Evolutionary conservation across 805 yeast genomes (phyloP), one percentile per base, ranked within the genome.

Genomic region (Schwanniomyces sp.): DNA sequence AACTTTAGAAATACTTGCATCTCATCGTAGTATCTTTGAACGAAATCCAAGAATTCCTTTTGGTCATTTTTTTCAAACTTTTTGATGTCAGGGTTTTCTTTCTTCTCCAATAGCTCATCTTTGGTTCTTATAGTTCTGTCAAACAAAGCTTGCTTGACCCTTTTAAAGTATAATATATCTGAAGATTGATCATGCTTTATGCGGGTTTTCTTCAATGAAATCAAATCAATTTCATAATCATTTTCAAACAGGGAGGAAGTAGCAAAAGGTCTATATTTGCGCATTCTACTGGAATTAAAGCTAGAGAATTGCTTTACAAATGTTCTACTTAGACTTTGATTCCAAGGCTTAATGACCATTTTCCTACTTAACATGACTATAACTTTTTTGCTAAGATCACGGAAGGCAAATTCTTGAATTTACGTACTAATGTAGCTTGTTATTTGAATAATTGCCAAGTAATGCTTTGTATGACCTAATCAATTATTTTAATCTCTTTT

Each of bases 161-260:
- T 16, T 8, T 34, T 11, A 16, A 25, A 38, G 16, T 34, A 28
- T 7, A 24, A n/a, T 4, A 16, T 17, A 11, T 34, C 36, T 5
- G 24, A 8, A n/a, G 39, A 39, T n/a, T 39, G 17, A 5, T 25
- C 40, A 11, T 29, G 40, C 5, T 28, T n/a, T 3, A 12, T 11
- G 9, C 9, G 25, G 2, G 52, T 54, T 47, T 56, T 59, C 38
- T 47, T 57, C 41, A 62, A 43, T 4, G 64, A 52, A 12, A 62
- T 57, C 24, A 48, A 48, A 50, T 62, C 64, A 43, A 62, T 61
- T 37, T 62, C 67, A 45, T 56, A 62, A 14, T 48, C 49, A 32
- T 44, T 12, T 47, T 55, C 43, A 45, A 49, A 21, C 29, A 38
- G 46, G 16, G 52, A 34, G 10, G 43, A 45, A 10, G 52, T 49